These are phyloP conservation scores for Neopestalotiopsis sp. DNA, from an alignment of 2,329 filamentous ascomycete genomes.

Conservation along the genomic window DNA sequence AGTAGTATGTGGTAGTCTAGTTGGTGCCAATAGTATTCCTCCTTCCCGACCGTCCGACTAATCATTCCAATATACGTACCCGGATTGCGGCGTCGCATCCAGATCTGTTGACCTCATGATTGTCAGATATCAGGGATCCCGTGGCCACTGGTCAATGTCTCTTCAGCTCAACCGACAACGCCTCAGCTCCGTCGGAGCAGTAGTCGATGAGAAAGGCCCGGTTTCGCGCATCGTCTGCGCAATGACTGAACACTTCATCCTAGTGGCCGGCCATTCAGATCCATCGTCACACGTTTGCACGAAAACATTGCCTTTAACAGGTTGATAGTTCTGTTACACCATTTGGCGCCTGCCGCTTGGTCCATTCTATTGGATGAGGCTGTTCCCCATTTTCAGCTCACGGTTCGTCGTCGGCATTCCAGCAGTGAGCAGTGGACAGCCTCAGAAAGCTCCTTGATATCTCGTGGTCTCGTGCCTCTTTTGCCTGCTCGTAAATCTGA, in stretches of 20 bases:
- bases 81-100: background rate
- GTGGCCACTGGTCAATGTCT: background rate
- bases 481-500: background rate
- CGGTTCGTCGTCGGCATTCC: background rate
- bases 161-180: background rate
- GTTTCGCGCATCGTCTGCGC: background rate
- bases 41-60: background rate
- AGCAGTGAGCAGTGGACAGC: background rate
- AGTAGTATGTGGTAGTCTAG: background rate
- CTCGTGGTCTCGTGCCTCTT: background rate
- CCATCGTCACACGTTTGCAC: background rate
- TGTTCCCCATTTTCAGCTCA: background rate
- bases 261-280: background rate
- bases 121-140: background rate
- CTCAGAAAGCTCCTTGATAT: background rate
- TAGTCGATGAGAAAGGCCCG: background rate
- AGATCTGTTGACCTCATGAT: background rate
- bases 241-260: background rate
- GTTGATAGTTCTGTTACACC: background rate
- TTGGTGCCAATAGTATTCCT: background rate
- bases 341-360: background rate
- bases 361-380: background rate
- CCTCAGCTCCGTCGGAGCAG: background rate
- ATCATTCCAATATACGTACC: background rate
- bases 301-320: background rate